phyloP scores from a whole-genome alignment of 225 moss, liverwort and hornwort species.

The Pseudisothecium myosuroides region DNA sequence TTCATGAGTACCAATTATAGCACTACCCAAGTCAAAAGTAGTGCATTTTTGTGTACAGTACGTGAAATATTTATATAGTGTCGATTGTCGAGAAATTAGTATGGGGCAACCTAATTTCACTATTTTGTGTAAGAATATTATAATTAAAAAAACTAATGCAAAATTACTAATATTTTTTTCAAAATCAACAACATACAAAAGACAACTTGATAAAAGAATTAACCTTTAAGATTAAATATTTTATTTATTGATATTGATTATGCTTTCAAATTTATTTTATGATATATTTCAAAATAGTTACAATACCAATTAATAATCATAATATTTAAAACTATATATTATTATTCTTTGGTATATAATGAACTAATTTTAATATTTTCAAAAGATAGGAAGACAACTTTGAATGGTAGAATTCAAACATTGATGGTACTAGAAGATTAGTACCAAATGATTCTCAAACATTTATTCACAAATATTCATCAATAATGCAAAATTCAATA shows the following conservation, averaged over 20 bases:
- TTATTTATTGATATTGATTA: background rate
- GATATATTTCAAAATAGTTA: background rate
- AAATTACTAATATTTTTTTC: background rate
- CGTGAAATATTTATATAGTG: too few species aligned
- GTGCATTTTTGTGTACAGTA: too few species aligned
- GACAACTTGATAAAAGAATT: background rate
- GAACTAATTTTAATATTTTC: too few species aligned
- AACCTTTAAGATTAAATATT: too few species aligned
- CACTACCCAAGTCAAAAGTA: too few species aligned
- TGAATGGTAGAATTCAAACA: too few species aligned
- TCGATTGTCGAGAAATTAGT: too few species aligned
- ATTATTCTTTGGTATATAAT: background rate
- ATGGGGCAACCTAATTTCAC: too few species aligned
- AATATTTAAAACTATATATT: background rate
- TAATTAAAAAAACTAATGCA: fast-evolving
- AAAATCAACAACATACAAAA: background rate
- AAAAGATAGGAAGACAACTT: background rate
- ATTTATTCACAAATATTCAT: background rate
- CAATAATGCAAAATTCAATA: background rate
- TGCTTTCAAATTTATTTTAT: background rate
- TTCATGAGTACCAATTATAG: too few species aligned
- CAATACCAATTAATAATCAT: too few species aligned
- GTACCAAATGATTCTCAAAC: too few species aligned
- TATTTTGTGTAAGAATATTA: background rate
- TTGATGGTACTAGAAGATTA: background rate